These are phyloP conservation scores for Alternaria gaisen DNA, from an alignment of 2,329 filamentous ascomycete genomes.

Conservation along the genomic window DNA sequence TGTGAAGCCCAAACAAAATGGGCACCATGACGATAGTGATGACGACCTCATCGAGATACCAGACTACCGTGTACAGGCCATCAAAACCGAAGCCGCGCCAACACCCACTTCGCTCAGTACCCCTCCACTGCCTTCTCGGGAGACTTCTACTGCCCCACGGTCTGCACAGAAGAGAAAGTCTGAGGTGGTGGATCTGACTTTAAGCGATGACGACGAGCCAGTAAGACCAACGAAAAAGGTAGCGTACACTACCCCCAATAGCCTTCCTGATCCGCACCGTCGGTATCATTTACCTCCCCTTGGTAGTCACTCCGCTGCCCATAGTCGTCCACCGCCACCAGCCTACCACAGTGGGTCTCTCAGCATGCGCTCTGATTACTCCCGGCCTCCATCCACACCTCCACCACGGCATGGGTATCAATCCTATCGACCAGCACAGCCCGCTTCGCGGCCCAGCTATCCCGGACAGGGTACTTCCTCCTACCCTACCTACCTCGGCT, in stretches of 20 bases:
- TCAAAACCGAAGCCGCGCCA: slow-evolving; percentile 52
- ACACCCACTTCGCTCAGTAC: slow-evolving; percentile 53
- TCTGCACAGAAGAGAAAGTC: slow-evolving; percentile 55
- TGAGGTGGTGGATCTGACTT: slow-evolving; percentile 60
- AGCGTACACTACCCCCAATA: slow-evolving; percentile 52
- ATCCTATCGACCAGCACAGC: slow-evolving; percentile 35
- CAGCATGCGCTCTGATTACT: slow-evolving; percentile 26
- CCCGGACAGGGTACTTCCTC: slow-evolving; percentile 38
- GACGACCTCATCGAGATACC: slow-evolving; percentile 58
- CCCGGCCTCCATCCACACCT: slow-evolving; percentile 36
- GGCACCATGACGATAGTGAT: slow-evolving; percentile 53
- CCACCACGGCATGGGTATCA: slow-evolving; percentile 23
- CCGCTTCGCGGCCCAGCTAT: slow-evolving; percentile 30
- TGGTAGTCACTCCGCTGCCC: slow-evolving; percentile 19
- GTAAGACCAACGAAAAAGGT: slow-evolving; percentile 51
- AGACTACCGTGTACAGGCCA: slow-evolving; percentile 50
- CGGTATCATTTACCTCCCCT: slow-evolving; percentile 41
- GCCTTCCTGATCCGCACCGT: slow-evolving; percentile 43
- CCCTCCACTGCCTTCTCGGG: slow-evolving; percentile 58
- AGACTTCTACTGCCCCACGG: slow-evolving; percentile 46
- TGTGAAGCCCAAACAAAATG: slow-evolving; percentile 48
- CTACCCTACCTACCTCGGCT: slow-evolving; percentile 38
- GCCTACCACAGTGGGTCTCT: slow-evolving; percentile 25
- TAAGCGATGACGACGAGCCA: slow-evolving; percentile 59
- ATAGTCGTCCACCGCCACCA: slow-evolving; percentile 31